A percentile compares a stretch with the other conserved stretches of the same genome.
Conservation (phyloP, 805 yeast genomes). For the Metschnikowia amazonensis region DNA sequence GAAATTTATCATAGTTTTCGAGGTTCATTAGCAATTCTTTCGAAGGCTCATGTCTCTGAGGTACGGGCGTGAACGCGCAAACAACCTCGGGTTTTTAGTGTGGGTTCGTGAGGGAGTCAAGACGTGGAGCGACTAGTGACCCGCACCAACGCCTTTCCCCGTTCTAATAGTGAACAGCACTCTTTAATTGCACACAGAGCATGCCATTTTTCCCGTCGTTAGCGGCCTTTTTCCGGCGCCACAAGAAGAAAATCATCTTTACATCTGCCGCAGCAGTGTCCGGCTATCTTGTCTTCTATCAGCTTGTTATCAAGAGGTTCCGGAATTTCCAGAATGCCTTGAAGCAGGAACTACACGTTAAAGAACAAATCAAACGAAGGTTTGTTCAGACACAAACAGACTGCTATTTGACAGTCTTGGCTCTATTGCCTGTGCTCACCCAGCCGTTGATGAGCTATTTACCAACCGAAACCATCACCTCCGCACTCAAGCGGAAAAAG, state of each 20-base stretch:
- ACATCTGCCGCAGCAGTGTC: slow-evolving; percentile 35
- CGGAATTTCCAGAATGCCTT: slow-evolving; percentile 39
- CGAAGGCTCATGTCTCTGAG: neutral
- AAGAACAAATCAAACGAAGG: slow-evolving; percentile 63
- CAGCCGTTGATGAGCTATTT: slow-evolving; percentile 57
- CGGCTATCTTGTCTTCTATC: slow-evolving; percentile 34
- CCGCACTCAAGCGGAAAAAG: slow-evolving; percentile 62
- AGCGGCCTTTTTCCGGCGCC: slow-evolving; percentile 38
- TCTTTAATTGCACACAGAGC: neutral
- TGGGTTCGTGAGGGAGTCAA: neutral
- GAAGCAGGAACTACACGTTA: slow-evolving; percentile 39
- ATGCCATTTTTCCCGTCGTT: slow-evolving; percentile 42
- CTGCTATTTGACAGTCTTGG: slow-evolving; percentile 77
- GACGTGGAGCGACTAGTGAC: slow-evolving; percentile 4
- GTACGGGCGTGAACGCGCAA: slow-evolving; percentile 4
- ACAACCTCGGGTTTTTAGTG: slow-evolving; percentile 1
- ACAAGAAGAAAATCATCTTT: slow-evolving; percentile 33
- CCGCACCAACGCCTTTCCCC: slow-evolving; percentile 5
- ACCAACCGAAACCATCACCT: slow-evolving; percentile 71
- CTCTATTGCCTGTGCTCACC: slow-evolving; percentile 72
- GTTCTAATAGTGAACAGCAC: neutral
- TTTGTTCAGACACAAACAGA: slow-evolving; percentile 92
- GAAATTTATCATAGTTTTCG: neutral
- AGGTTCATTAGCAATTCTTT: neutral
- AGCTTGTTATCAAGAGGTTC: slow-evolving; percentile 36